Percentiles rank a stretch among this genome's conserved stretches.
These are phyloP conservation scores for Cladosporium sp. DNA, from an alignment of 2,329 filamentous ascomycete genomes.

Conservation along the genomic window DNA sequence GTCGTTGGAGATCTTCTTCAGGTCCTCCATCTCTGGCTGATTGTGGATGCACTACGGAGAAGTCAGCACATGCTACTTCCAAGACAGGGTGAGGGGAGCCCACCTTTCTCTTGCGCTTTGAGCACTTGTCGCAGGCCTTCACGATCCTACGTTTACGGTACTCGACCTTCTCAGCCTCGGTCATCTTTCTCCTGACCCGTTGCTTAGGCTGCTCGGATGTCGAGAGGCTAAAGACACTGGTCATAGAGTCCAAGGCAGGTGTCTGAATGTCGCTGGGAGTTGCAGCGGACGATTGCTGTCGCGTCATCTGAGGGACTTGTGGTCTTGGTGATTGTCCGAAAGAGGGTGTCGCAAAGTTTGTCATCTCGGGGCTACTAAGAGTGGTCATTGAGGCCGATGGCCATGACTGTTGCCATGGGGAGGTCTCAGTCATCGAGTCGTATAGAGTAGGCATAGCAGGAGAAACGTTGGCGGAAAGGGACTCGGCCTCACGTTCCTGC, in stretches of 20 bases:
- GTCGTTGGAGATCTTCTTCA: conserved; percentile 11
- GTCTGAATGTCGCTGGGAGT: conserved; percentile 20
- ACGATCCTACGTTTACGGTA: conserved; percentile 35
- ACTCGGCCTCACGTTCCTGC: conserved; percentile 29
- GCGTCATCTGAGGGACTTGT: conserved; percentile 17
- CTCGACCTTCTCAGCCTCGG: conserved; percentile 35
- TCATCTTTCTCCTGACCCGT: conserved; percentile 34
- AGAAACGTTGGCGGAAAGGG: conserved; percentile 20
- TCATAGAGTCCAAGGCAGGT: conserved; percentile 34
- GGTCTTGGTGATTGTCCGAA: conserved; percentile 25
- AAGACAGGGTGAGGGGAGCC: neutral
- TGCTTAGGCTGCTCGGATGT: conserved; percentile 31
- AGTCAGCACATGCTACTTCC: neutral
- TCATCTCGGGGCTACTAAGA: conserved; percentile 30
- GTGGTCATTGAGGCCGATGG: conserved; percentile 28
- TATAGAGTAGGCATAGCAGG: conserved; percentile 18
- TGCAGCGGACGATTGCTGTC: conserved; percentile 19
- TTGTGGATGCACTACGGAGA: conserved; percentile 25
- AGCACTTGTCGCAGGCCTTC: conserved; percentile 35
- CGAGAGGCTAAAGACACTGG: conserved; percentile 34
- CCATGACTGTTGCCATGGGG: conserved; percentile 26
- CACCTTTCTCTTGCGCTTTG: conserved; percentile 32
- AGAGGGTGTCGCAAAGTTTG: conserved; percentile 26
- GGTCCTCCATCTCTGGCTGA: conserved; percentile 28
- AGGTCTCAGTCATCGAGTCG: conserved; percentile 16